Conservation (phyloP, 495 filamentous ascomycete species). For the Daldinia childiae region DNA sequence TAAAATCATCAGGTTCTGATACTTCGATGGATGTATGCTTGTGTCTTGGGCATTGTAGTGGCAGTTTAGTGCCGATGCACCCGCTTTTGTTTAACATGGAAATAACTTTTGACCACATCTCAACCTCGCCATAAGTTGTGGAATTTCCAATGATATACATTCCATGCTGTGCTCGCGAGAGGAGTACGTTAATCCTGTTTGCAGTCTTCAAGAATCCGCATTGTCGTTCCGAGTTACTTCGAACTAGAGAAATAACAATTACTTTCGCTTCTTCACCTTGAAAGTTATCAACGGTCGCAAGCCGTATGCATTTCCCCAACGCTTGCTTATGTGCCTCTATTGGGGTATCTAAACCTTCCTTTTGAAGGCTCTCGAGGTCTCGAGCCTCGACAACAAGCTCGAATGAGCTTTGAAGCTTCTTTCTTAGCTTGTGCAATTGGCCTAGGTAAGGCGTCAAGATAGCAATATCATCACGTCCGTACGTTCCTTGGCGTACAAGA, state of each 20-base stretch:
- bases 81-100: slow-evolving; percentile 57
- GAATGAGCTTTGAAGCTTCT: slow-evolving; percentile 58
- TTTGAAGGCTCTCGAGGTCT: slow-evolving; percentile 65
- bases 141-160: slow-evolving; percentile 74
- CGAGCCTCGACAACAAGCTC: slow-evolving; percentile 67
- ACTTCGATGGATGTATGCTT: neutral
- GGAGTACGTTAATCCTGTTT: slow-evolving; percentile 76
- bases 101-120: slow-evolving; percentile 72
- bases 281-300: slow-evolving; percentile 78
- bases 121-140: slow-evolving; percentile 57
- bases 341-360: slow-evolving; percentile 50
- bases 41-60: neutral
- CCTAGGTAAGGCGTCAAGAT: slow-evolving; percentile 75
- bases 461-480: slow-evolving; percentile 70
- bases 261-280: slow-evolving; percentile 79
- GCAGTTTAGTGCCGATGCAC: slow-evolving; percentile 57
- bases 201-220: slow-evolving; percentile 73
- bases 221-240: slow-evolving; percentile 66
- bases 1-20: neutral
- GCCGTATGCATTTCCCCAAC: slow-evolving; percentile 61
- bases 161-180: slow-evolving; percentile 73
- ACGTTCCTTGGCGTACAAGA: slow-evolving; percentile 69
- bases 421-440: slow-evolving; percentile 68
- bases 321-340: slow-evolving; percentile 27
- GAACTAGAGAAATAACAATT: slow-evolving; percentile 74